Conservation (phyloP, 345 rosid genomes). For the Murraya koenigii region DNA sequence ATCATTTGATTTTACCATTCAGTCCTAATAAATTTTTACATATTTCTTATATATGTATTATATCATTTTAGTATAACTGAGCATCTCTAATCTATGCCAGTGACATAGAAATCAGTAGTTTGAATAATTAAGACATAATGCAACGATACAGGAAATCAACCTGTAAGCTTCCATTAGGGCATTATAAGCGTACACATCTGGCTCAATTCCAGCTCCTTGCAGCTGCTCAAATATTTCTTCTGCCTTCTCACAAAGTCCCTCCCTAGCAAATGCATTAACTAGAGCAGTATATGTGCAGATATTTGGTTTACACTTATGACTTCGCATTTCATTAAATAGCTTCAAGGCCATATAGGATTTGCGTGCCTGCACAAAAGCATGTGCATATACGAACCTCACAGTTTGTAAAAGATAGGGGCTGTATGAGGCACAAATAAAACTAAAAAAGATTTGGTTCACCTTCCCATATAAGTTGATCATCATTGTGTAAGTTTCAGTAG, state of each 20-base stretch:
- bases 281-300: conserved; percentile 87
- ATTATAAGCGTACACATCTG: conserved; percentile 86
- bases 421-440: neutral
- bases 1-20: neutral
- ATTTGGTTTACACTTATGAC: conserved; percentile 72
- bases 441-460: conserved; percentile 33
- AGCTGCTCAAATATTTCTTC: conserved; percentile 91
- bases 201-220: conserved; percentile 82
- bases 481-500: conserved; percentile 79
- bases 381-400: conserved; percentile 3
- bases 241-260: conserved; percentile 93
- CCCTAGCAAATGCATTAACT: conserved; percentile 92
- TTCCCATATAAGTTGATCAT: conserved; percentile 89
- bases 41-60: neutral
- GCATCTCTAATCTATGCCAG: neutral
- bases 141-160: conserved; percentile 27
- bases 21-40: neutral
- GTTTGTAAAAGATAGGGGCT: neutral
- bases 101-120: neutral
- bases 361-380: conserved; percentile 51
- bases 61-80: neutral
- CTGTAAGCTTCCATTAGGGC: conserved; percentile 96
- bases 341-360: conserved; percentile 79
- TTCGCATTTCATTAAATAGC: conserved; percentile 79
- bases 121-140: neutral